These are phyloP conservation scores for Nakaseomyces glabratus DNA, from an alignment of 1,139 yeast species.

Conservation along the genomic window DNA sequence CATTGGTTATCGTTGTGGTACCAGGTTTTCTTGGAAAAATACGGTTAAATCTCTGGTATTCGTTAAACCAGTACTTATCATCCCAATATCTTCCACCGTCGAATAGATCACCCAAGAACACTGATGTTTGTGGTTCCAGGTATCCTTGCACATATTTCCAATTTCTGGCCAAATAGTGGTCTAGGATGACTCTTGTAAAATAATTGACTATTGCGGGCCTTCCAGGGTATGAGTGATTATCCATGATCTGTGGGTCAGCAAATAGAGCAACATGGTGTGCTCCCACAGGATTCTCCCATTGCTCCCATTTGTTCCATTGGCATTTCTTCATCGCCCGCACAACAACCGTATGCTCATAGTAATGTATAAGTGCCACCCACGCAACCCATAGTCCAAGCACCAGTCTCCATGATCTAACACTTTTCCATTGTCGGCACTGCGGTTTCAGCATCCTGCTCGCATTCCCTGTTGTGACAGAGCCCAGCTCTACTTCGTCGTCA, in stretches of 20 bases:
- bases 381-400: conserved; percentile 10
- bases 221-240: conserved; percentile 58
- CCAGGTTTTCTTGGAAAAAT: conserved; percentile 47
- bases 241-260: conserved; percentile 93
- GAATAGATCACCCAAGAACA: conserved; percentile 83
- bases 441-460: too few relatives aligned
- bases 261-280: conserved; percentile 62
- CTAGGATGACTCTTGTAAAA: conserved; percentile 42
- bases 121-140: conserved; percentile 64
- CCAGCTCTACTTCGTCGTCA: too few relatives aligned
- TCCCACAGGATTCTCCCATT: conserved; percentile 35
- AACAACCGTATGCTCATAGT: conserved; percentile 55
- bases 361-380: conserved; percentile 48
- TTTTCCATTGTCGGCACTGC: too few relatives aligned
- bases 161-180: conserved; percentile 71
- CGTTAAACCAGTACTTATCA: conserved; percentile 61
- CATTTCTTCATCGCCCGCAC: conserved; percentile 42
- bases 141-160: conserved; percentile 51
- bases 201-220: conserved; percentile 41
- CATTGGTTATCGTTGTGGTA: conserved; percentile 44
- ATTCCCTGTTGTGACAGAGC: too few relatives aligned
- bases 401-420: neutral
- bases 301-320: conserved; percentile 58
- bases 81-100: conserved; percentile 95
- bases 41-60: conserved; percentile 54